These are phyloP conservation scores for Sindora glabra DNA, from an alignment of 306 rosid species.

Conservation along the genomic window DNA sequence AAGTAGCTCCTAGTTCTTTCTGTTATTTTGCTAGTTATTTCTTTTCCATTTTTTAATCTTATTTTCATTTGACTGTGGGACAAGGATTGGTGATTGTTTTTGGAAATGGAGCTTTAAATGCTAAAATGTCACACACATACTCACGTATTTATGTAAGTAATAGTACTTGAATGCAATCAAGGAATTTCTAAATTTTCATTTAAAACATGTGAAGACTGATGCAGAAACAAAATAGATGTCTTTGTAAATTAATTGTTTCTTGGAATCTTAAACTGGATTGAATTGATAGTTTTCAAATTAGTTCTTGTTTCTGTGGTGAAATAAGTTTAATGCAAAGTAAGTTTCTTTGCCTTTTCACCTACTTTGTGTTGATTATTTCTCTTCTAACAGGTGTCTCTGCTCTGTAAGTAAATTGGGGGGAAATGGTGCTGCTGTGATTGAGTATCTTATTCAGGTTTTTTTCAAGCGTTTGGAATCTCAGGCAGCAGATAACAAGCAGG, in stretches of 20 bases:
- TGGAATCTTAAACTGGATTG: constrained; percentile 1
- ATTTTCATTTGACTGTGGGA: too few relatives aligned
- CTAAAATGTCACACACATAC: background rate
- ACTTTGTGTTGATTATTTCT: constrained; percentile 15
- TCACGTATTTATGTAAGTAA: background rate
- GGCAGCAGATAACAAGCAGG: constrained; percentile 81
- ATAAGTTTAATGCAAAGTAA: constrained; percentile 2
- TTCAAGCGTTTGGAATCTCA: constrained; percentile 69
- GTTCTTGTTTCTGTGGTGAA: background rate
- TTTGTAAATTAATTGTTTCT: background rate
- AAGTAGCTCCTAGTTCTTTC: constrained; percentile 43
- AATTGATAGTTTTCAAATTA: background rate
- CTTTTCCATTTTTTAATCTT: background rate
- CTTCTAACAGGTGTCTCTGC: constrained; percentile 73
- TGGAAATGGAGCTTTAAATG: background rate
- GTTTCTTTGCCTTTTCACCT: background rate
- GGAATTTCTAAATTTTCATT: constrained; percentile 5
- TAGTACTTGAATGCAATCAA: background rate
- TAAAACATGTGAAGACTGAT: background rate
- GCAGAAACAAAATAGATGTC: background rate
- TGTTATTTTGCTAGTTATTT: constrained; percentile 1
- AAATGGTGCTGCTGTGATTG: constrained; percentile 64
- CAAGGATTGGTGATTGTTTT: too few relatives aligned
- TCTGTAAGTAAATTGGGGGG: constrained; percentile 78
- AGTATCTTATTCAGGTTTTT: constrained; percentile 78